A percentile compares a stretch with the other conserved stretches of the same genome.
Evolutionary conservation across 345 rosid genomes (phyloP).

Genomic region (Conringia planisiliqua): DNA sequence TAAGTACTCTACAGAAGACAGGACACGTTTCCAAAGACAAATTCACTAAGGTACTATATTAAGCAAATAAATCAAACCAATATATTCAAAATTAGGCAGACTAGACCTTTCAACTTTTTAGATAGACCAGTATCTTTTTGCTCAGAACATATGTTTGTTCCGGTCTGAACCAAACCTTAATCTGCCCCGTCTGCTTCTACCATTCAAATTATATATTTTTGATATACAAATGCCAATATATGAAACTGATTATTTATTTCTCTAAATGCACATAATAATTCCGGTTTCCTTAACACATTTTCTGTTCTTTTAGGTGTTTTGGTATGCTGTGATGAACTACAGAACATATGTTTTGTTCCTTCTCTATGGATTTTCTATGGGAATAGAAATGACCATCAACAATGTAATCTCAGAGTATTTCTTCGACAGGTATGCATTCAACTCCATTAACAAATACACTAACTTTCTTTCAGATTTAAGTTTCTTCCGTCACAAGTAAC

Average conservation of each 20-base stretch:
- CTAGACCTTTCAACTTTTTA: no score
- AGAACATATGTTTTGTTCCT: slow-evolving; percentile 69
- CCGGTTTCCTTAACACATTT: not conserved
- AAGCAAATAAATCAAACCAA: not conserved
- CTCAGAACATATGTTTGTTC: no score
- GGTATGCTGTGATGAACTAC: slow-evolving; percentile 61
- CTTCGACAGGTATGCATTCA: slow-evolving; percentile 42
- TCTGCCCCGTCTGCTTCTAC: not conserved
- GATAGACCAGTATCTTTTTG: no score
- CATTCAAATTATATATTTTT: not conserved
- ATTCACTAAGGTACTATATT: slow-evolving; percentile 53
- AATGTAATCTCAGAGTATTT: slow-evolving; percentile 64
- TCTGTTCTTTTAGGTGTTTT: slow-evolving; percentile 40
- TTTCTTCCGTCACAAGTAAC: not conserved
- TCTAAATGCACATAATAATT: not conserved
- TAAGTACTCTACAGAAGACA: slow-evolving; percentile 56
- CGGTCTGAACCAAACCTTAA: not conserved
- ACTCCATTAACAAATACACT: not conserved
- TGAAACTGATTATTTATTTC: not conserved
- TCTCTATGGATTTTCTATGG: slow-evolving; percentile 69
- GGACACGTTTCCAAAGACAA: slow-evolving; percentile 64
- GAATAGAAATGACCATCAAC: slow-evolving; percentile 57
- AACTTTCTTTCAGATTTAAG: not conserved
- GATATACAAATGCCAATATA: not conserved
- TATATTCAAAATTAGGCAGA: not conserved